Percentiles rank a stretch among this genome's conserved stretches.
phyloP scores from a whole-genome alignment of 129 eudicot genomes.

The Flaveria brownii region DNA sequence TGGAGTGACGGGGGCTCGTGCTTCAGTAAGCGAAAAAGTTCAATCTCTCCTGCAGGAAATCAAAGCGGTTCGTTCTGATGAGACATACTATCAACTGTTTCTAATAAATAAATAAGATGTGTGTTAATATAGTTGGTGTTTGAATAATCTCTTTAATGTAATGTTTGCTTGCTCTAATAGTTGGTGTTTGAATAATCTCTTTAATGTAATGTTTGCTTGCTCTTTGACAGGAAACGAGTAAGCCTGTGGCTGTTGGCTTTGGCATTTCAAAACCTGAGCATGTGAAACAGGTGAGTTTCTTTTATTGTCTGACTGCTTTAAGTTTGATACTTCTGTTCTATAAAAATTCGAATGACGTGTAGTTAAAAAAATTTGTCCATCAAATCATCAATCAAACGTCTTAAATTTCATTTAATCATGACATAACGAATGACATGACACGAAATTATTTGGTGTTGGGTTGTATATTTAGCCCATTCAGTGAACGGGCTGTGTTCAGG shows the following conservation, averaged over 20 bases:
- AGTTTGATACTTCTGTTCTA: no score
- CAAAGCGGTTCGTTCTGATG: constrained; percentile 62
- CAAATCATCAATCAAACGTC: not conserved
- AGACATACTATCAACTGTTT: not conserved
- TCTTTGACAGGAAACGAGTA: constrained; percentile 56
- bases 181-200: not conserved
- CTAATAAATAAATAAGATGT: not conserved
- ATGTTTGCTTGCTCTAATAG: not conserved
- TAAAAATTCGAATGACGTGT: not conserved
- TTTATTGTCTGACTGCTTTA: not conserved
- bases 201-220: not conserved
- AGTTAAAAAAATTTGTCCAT: not conserved
- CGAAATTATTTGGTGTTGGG: no score
- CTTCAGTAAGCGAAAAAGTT: constrained; percentile 70
- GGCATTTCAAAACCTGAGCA: constrained; percentile 97
- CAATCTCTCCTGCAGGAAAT: constrained; percentile 66
- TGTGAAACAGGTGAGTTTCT: constrained; percentile 63
- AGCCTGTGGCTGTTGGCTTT: constrained; percentile 97
- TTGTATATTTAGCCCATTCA: no score
- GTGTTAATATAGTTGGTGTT: not conserved
- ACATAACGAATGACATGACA: no score
- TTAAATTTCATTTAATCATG: not conserved
- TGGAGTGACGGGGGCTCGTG: constrained; percentile 93
- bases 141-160: not conserved
- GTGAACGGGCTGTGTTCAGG: no score